Base-by-base conservation (phyloP, 768 basidiomycete genomes). In the Tubosaeta brunneosetosa region DNA sequence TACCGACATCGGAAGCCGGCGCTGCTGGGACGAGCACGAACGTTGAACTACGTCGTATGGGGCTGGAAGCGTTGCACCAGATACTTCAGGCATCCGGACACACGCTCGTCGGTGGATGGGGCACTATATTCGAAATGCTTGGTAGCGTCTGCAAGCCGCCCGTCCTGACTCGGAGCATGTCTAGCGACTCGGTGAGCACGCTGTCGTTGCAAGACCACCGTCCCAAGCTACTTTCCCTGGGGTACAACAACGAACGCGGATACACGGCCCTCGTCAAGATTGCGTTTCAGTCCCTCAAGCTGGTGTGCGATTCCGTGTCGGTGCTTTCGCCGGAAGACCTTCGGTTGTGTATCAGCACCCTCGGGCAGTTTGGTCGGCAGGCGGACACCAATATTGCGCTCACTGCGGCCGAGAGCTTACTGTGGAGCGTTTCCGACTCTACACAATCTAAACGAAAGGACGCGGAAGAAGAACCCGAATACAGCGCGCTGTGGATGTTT, bases 351-450 rank as follows among this genome's bases (percentile, higher is more conserved):
- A 95, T 98, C 69, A 82, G 77, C 55, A 94, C 95, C 5, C 76
- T 99, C 0, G 91, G 91, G 6, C 85, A 88, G 50, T 99, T 95
- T 68, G 94, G 94, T 8, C 81, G 86, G 16, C 95, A 98, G 62
- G 79, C 84, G 1, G 97, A 98, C 58, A 94, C 95, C 36, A 99
- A 99, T 61, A 95, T 99, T 51, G 91, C 94, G 1, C 73, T 99
- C 50, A 95, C 95, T 1, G 91, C 92, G 0, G 92, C 94, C 0
- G 92, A 92, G 52, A 93, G 91, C 49, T 72, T 97, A 3, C 74
- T 99, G 5, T 98, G 95, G 95, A 88, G 90, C 55, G 90, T 99
- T 0, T 97, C 94, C 0, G 95, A 99, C 65, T 88, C 91, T 1
- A 91, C 98, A 33, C 93, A 95, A 62, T 81, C 86, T 7, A 88